Base-by-base conservation (phyloP, 768 basidiomycete genomes). In the Hortiboletus campestris region DNA sequence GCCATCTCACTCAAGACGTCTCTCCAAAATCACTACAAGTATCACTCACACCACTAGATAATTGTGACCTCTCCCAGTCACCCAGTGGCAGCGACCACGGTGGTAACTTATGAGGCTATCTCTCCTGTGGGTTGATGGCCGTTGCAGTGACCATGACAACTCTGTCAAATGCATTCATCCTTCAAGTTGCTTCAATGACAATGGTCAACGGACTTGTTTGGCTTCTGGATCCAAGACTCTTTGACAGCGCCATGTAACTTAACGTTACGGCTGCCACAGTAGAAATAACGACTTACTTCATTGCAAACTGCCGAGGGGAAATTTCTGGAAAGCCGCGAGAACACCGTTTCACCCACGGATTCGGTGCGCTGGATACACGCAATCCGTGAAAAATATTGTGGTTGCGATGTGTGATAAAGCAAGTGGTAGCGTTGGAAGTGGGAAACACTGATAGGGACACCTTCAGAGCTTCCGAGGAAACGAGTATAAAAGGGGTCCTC, bases 281-380 rank as follows among this genome's bases (percentile, higher is more conserved):
- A 32, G 41, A 48, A 20, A 34, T 32, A n/a, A 31, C 22, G 20
- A 41, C 54, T 25, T 40, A 35, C 39, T 31, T 16, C 28, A 46
- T 28, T 36, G 34, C 19, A 22, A 14, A 48, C 28, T 32, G 45
- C 20, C 25, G 28, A 54, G 42, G 40, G 16, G 4, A 29, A 43
- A 32, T 4, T 42, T 17, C 25, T 29, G 35, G 16, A 39, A 38
- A 22, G 44, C 45, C 58, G 54, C 54, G 39, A 40, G 46, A 49
- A 53, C 44, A 41, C 59, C 59, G n/a, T 41, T 20, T 43, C 39
- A 28, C 47, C 65, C 53, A 56, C 51, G 38, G 52, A 34, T 56
- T 51, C 39, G 31, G 25, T 44, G 9, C 25, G 20, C 10, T 51
- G 42, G 25, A 34, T 49, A 38, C 16, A 31, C 19, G 29, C 19